A percentile compares a stretch with the other conserved stretches of the same genome.
Evolutionary conservation across 352 stramenopile species (phyloP).

Genomic region (Phytophthora lateralis): DNA sequence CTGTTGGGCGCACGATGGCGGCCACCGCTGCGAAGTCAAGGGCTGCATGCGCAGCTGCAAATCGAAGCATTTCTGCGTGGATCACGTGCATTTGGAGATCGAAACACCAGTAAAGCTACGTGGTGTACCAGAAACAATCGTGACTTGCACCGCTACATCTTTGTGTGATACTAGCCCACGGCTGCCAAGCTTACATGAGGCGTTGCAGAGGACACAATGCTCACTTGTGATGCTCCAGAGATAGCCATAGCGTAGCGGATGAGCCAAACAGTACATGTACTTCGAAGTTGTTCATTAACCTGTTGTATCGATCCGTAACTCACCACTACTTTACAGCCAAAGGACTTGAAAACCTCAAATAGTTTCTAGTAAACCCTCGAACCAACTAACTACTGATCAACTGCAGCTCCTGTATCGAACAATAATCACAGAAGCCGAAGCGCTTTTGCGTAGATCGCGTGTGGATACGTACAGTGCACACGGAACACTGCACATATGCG

Average conservation of each 20-base stretch:
- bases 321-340: too few species aligned
- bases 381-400: too few species aligned
- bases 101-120: neutral
- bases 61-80: constrained; percentile 68
- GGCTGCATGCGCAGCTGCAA: constrained; percentile 65
- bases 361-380: too few species aligned
- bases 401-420: too few species aligned
- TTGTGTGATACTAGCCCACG: neutral
- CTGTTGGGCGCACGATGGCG: constrained; percentile 32
- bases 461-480: too few species aligned
- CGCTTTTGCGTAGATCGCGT: too few species aligned
- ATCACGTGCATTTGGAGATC: constrained; percentile 51
- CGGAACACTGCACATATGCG: too few species aligned
- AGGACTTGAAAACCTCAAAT: too few species aligned
- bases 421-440: too few species aligned
- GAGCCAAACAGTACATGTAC: too few species aligned
- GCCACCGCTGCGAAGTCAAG: constrained; percentile 65
- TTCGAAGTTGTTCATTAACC: too few species aligned
- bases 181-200: neutral
- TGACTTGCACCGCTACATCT: neutral
- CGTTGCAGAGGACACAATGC: neutral
- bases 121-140: neutral
- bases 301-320: too few species aligned
- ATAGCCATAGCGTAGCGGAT: neutral
- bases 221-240: neutral